Percentiles rank a stretch among this genome's conserved stretches.
These are phyloP conservation scores for Xylaria cubensis DNA, from an alignment of 495 filamentous ascomycete species.

Conservation along the genomic window DNA sequence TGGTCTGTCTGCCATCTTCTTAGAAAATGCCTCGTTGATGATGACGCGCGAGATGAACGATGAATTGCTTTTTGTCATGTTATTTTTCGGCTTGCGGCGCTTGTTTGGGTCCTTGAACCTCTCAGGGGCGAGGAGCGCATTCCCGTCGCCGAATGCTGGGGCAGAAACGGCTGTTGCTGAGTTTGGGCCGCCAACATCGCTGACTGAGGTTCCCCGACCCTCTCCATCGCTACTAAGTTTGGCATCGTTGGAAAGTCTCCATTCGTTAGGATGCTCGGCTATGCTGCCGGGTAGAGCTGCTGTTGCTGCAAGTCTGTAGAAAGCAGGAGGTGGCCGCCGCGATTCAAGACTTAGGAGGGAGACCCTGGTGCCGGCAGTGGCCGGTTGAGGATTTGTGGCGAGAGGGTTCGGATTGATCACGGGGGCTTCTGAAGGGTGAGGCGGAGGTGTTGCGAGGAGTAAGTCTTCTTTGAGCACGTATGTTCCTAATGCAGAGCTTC, in stretches of 20 bases:
- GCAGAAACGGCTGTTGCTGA: conserved; percentile 48
- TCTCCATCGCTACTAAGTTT: conserved; percentile 55
- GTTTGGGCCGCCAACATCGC: conserved; percentile 43
- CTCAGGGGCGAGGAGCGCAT: conserved; percentile 67
- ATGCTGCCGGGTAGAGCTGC: conserved; percentile 57
- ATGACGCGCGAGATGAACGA: conserved; percentile 97
- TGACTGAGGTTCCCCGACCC: conserved; percentile 50
- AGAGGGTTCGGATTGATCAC: conserved; percentile 87
- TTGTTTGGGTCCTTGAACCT: conserved; percentile 78
- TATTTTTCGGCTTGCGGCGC: conserved; percentile 91
- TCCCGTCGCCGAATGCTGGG: conserved; percentile 88
- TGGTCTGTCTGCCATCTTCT: conserved; percentile 78
- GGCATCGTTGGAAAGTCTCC: conserved; percentile 65
- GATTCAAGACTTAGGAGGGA: conserved; percentile 74
- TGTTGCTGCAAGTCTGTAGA: conserved; percentile 52
- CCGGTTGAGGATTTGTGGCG: conserved; percentile 78
- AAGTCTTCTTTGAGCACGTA: conserved; percentile 90
- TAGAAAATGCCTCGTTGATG: conserved; percentile 78
- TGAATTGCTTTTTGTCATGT: conserved; percentile 96
- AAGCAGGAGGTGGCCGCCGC: conserved; percentile 62
- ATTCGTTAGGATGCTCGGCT: conserved; percentile 65
- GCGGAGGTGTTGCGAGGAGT: conserved; percentile 90
- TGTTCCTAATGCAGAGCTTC: conserved; percentile 63
- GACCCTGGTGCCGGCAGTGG: conserved; percentile 84
- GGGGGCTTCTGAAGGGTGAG: conserved; percentile 91